A percentile compares a stretch with the other conserved stretches of the same genome.
Conservation (phyloP, 176 grass and related monocot genomes). For the Ensete ventricosum region DNA sequence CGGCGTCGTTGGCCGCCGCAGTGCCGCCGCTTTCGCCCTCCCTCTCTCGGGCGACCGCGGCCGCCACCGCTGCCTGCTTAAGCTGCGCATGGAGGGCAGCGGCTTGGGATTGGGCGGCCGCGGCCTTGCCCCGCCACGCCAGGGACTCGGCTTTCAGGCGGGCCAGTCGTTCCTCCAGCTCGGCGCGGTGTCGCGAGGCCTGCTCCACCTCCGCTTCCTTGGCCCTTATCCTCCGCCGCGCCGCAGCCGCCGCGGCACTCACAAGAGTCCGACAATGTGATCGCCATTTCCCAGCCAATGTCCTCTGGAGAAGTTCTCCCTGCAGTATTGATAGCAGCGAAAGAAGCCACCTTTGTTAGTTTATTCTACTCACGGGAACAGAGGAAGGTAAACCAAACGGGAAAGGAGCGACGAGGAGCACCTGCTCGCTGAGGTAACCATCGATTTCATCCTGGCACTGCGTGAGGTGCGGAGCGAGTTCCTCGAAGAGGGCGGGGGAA, state of each 20-base stretch:
- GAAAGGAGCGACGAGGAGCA: background rate
- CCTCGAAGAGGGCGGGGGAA: background rate
- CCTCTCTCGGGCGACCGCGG: slow-evolving; percentile 21
- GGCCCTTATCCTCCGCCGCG: slow-evolving; percentile 34
- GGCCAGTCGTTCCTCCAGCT: slow-evolving; percentile 51
- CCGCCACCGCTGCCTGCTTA: slow-evolving; percentile 36
- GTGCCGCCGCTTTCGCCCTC: slow-evolving; percentile 13
- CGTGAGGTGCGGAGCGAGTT: background rate
- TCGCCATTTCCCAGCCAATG: slow-evolving; percentile 26
- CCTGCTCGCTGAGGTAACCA: background rate
- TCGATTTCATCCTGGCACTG: background rate
- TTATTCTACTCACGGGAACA: background rate
- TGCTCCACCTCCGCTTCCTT: slow-evolving; percentile 46
- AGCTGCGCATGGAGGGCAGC: slow-evolving; percentile 58
- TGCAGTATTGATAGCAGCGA: background rate
- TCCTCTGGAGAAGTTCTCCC: slow-evolving; percentile 41
- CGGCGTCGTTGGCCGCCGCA: slow-evolving; percentile 36
- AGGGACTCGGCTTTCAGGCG: slow-evolving; percentile 40
- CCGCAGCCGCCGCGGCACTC: slow-evolving; percentile 24
- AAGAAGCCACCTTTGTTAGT: background rate
- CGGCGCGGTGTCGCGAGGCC: slow-evolving; percentile 28
- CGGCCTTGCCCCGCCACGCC: slow-evolving; percentile 60
- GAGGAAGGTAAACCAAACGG: background rate
- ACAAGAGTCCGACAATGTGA: slow-evolving; percentile 44
- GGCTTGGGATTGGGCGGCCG: slow-evolving; percentile 51